Conservation (phyloP, 768 basidiomycete species). For the Sporobolomyces roseus region DNA sequence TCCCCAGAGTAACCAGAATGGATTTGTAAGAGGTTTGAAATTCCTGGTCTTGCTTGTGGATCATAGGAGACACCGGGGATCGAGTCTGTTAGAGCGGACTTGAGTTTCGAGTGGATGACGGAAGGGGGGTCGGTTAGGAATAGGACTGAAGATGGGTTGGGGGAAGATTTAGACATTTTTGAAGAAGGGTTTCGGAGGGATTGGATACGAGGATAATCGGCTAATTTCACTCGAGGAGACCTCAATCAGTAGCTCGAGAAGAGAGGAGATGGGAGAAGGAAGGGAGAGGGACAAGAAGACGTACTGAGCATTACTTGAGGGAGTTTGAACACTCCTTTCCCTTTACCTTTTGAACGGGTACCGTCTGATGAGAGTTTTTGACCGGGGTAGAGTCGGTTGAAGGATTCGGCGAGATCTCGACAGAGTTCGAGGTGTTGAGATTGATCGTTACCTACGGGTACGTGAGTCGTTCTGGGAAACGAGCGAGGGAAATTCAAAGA, state of each 20-base stretch:
- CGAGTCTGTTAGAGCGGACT: constrained; percentile 80
- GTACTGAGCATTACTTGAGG: constrained; percentile 71
- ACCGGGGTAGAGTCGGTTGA: constrained; percentile 65
- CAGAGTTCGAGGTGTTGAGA: constrained; percentile 86
- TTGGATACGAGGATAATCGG: constrained; percentile 72
- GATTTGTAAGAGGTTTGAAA: constrained; percentile 74
- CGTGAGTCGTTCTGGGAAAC: constrained; percentile 69
- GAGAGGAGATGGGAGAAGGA: background rate
- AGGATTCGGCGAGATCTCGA: constrained; percentile 74
- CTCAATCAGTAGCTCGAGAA: background rate
- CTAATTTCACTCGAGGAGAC: constrained; percentile 52
- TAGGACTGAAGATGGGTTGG: constrained; percentile 72
- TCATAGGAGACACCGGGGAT: constrained; percentile 71
- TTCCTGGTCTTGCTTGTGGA: constrained; percentile 71
- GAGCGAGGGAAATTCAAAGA: background rate
- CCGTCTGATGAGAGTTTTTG: background rate
- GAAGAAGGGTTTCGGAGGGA: constrained; percentile 77
- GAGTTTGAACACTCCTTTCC: constrained; percentile 62
- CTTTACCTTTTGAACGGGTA: constrained; percentile 41
- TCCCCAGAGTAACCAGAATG: constrained; percentile 67
- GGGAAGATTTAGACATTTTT: constrained; percentile 95
- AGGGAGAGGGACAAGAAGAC: constrained; percentile 45
- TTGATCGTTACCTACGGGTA: constrained; percentile 96
- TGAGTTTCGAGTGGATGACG: constrained; percentile 67
- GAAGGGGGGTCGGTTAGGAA: constrained; percentile 69